Evolutionary conservation across 2,329 filamentous ascomycete species (phyloP).

Genomic region (Hypomyces perniciosus): DNA sequence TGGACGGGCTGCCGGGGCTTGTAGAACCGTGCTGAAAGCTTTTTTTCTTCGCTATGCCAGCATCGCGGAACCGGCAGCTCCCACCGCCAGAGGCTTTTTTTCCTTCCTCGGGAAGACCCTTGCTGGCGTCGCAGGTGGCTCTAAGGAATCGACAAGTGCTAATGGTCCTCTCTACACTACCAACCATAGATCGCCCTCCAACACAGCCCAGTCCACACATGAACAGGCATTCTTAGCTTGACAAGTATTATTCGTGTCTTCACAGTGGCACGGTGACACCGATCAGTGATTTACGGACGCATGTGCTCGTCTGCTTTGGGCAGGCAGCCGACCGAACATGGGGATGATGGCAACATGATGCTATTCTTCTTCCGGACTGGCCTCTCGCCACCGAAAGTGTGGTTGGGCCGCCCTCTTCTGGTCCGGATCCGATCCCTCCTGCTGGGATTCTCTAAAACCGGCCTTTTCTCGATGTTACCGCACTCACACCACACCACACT

Average conservation of each 20-base stretch:
- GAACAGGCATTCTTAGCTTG: background rate
- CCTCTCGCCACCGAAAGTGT: slow-evolving; percentile 7
- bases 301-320: slow-evolving; percentile 6
- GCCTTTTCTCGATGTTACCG: too few species aligned
- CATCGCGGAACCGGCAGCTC: slow-evolving; percentile 15
- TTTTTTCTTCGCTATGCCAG: slow-evolving; percentile 9
- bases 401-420: background rate
- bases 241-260: too few species aligned
- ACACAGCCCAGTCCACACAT: background rate
- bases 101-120: slow-evolving; percentile 12
- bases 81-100: slow-evolving; percentile 11
- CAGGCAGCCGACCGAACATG: slow-evolving; percentile 3
- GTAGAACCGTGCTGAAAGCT: slow-evolving; percentile 8
- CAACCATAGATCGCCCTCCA: slow-evolving; percentile 11
- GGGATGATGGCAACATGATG: slow-evolving; percentile 2
- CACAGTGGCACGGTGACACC: slow-evolving; percentile 5
- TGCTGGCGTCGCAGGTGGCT: slow-evolving; percentile 2
- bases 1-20: slow-evolving; percentile 8
- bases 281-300: slow-evolving; percentile 10
- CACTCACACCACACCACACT: too few species aligned
- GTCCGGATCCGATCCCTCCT: too few species aligned
- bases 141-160: too few species aligned
- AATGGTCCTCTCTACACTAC: background rate
- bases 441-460: too few species aligned
- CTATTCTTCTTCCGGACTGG: slow-evolving; percentile 6